Evolutionary conservation across 345 rosid species (phyloP).

Genomic region (Ricinus communis): DNA sequence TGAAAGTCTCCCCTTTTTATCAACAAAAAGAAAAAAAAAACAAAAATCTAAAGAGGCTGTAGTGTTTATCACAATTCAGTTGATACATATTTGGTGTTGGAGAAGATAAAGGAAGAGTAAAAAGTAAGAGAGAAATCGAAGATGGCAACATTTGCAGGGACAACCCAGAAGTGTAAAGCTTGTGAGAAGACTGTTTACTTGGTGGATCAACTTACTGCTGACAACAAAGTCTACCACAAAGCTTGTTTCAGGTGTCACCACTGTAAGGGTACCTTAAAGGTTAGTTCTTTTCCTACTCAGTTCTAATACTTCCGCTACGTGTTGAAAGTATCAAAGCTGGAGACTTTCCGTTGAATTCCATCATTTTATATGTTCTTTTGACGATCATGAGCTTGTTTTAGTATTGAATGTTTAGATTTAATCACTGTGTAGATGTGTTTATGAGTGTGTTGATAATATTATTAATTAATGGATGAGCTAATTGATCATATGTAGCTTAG

Average conservation of each 20-base stretch:
- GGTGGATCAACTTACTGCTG: constrained; percentile 51
- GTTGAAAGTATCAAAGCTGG: background rate
- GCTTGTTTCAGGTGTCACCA: constrained; percentile 56
- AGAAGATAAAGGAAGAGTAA: background rate
- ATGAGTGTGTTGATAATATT: background rate
- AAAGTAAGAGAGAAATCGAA: background rate
- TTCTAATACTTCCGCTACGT: background rate
- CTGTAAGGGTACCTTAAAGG: constrained; percentile 56
- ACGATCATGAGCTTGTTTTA: constrained; percentile 11
- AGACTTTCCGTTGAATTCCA: background rate
- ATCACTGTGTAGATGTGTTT: background rate
- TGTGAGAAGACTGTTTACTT: constrained; percentile 56
- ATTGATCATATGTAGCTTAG: background rate
- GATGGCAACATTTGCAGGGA: constrained; percentile 48
- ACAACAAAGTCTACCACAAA: constrained; percentile 44
- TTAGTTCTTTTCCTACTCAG: background rate
- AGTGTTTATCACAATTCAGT: no score
- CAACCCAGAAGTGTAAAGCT: constrained; percentile 53
- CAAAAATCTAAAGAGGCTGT: background rate
- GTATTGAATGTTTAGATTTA: background rate
- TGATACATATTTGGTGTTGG: background rate
- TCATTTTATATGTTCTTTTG: background rate
- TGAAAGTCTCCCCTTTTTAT: background rate
- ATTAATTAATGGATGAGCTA: no score
- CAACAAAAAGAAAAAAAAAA: no score